A percentile compares a stretch with the other conserved stretches of the same genome.
Conservation (phyloP, 1,284 basidiomycete genomes). For the Xerocomus minutiporus region DNA sequence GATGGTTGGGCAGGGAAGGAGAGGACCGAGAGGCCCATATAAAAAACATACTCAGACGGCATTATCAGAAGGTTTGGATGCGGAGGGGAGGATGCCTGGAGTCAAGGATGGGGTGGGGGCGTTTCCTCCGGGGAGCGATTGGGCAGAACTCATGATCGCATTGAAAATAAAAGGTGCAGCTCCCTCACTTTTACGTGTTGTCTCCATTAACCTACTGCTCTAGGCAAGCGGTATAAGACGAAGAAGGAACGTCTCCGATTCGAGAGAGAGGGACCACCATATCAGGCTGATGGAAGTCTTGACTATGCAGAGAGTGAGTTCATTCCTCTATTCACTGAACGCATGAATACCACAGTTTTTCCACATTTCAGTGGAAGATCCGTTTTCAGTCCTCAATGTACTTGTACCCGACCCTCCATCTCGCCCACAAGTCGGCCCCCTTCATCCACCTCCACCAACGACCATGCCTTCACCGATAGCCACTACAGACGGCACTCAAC, state of each 20-base stretch:
- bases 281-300: constrained; percentile 63
- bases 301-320: constrained; percentile 62
- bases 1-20: constrained; percentile 21
- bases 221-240: constrained; percentile 71
- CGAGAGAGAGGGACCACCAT: constrained; percentile 68
- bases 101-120: constrained; percentile 66
- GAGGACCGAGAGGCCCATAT: constrained; percentile 46
- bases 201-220: neutral
- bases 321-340: constrained; percentile 1
- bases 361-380: constrained; percentile 62
- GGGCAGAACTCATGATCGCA: constrained; percentile 62
- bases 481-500: constrained; percentile 4
- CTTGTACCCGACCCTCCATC: constrained; percentile 55
- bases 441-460: constrained; percentile 44
- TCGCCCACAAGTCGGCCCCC: constrained; percentile 51
- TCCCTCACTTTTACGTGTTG: neutral
- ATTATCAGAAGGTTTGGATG: constrained; percentile 55
- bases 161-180: constrained; percentile 64
- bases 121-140: constrained; percentile 65
- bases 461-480: neutral
- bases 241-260: constrained; percentile 72
- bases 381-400: constrained; percentile 60
- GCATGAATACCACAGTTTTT: neutral
- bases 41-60: constrained; percentile 37
- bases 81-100: constrained; percentile 67